A percentile compares a stretch with the other conserved stretches of the same genome.
These are phyloP conservation scores for Nakaseomyces uthaithaninus DNA, from an alignment of 1,139 yeast species.

Conservation along the genomic window DNA sequence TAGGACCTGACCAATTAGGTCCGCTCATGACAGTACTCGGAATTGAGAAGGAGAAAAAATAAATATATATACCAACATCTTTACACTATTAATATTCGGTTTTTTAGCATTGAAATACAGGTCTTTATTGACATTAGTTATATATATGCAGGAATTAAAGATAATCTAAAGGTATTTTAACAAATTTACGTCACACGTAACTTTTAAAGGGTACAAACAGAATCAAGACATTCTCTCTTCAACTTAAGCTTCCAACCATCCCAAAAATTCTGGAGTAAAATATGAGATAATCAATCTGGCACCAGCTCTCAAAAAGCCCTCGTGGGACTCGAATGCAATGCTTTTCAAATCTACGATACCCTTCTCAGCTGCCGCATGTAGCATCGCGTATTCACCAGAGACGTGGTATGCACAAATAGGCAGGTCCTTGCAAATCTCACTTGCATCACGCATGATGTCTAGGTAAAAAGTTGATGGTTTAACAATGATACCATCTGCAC, in stretches of 20 bases:
- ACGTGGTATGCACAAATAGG: conserved; percentile 96
- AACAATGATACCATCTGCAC: conserved; percentile 91
- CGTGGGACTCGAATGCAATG: conserved; percentile 86
- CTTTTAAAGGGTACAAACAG: too few relatives aligned
- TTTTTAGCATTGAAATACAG: too few relatives aligned
- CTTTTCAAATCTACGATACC: conserved; percentile 81
- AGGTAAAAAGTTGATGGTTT: conserved; percentile 96
- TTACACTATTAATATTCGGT: too few relatives aligned
- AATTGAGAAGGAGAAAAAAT: conserved; percentile 15
- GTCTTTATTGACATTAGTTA: background rate
- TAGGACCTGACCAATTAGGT: conserved; percentile 25
- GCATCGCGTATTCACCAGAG: conserved; percentile 95
- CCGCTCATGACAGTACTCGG: conserved; percentile 27
- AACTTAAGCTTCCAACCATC: conserved; percentile 54
- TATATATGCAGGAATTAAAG: conserved; percentile 1
- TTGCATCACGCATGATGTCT: conserved; percentile 83
- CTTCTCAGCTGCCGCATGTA: conserved; percentile 97
- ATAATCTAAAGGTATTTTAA: background rate
- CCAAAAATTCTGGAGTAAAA: conserved; percentile 92
- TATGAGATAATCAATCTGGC: conserved; percentile 86
- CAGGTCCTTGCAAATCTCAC: conserved; percentile 69
- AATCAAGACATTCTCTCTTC: too few relatives aligned
- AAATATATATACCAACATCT: too few relatives aligned
- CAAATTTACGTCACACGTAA: background rate
- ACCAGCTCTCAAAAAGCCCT: conserved; percentile 92